A percentile compares a stretch with the other conserved stretches of the same genome.
Evolutionary conservation across 1,284 basidiomycete species (phyloP).

Genomic region (Austropuccinia psidii): DNA sequence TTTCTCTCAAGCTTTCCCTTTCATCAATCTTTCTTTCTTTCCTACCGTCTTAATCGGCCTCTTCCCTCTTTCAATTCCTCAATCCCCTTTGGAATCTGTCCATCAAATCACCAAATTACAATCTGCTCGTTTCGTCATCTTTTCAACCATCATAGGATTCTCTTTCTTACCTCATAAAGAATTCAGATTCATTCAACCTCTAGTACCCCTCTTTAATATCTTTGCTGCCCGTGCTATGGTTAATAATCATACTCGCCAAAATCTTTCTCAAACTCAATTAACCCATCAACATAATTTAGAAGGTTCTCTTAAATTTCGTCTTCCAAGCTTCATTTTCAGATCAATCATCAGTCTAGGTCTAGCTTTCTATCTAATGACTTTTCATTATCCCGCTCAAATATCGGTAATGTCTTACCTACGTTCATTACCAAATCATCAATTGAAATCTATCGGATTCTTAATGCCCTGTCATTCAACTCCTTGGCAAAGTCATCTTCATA

Average conservation of each 20-base stretch:
- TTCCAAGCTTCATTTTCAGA: conserved; percentile 43
- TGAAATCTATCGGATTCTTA: conserved; percentile 65
- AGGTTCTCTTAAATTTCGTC: neutral
- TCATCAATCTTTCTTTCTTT: conserved; percentile 51
- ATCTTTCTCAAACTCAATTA: neutral
- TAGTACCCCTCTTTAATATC: conserved; percentile 76
- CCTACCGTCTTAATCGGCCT: conserved; percentile 35
- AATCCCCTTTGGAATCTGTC: neutral
- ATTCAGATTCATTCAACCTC: conserved; percentile 89
- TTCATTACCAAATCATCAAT: conserved; percentile 51
- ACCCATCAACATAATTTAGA: neutral
- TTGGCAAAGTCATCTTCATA: conserved; percentile 82
- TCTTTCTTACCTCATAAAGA: conserved; percentile 85
- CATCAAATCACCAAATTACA: neutral
- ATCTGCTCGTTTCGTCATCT: conserved; percentile 54
- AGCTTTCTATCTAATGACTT: conserved; percentile 60
- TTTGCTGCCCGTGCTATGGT: conserved; percentile 67
- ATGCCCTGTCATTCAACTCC: conserved; percentile 99
- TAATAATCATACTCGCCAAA: conserved; percentile 48
- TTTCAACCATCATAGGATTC: conserved; percentile 63
- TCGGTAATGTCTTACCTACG: conserved; percentile 55
- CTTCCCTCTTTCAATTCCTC: neutral
- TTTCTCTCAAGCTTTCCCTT: conserved; percentile 72
- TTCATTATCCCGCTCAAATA: conserved; percentile 71
- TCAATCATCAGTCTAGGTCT: conserved; percentile 56